A percentile compares a stretch with the other conserved stretches of the same genome.
Conservation (phyloP, 2,329 filamentous ascomycete genomes). For the Neonectria sp. region DNA sequence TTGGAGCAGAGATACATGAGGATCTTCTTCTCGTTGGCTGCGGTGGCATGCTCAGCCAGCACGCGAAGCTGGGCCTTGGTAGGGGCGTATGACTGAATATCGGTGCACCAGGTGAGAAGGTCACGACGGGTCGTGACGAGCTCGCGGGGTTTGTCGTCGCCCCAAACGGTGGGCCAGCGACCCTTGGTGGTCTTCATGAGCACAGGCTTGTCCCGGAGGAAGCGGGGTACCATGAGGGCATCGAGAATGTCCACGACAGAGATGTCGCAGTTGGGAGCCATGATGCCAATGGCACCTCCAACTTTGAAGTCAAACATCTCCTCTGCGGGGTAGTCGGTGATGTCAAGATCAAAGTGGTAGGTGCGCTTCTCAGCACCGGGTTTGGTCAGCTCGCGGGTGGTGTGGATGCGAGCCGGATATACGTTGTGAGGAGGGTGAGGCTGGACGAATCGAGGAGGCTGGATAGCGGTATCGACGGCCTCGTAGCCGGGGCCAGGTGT, state of each 20-base stretch:
- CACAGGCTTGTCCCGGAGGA: slow-evolving; percentile 87
- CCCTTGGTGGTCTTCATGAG: slow-evolving; percentile 84
- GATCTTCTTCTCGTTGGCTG: slow-evolving; percentile 89
- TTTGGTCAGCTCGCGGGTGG: slow-evolving; percentile 88
- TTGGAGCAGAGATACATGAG: slow-evolving; percentile 88
- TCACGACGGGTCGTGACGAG: slow-evolving; percentile 92
- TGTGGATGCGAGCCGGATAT: slow-evolving; percentile 89
- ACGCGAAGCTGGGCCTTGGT: slow-evolving; percentile 90
- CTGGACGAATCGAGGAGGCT: slow-evolving; percentile 91
- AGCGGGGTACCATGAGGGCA: slow-evolving; percentile 83
- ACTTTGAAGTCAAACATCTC: slow-evolving; percentile 94
- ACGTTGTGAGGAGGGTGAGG: slow-evolving; percentile 95
- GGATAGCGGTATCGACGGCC: slow-evolving; percentile 70
- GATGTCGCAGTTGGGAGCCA: slow-evolving; percentile 84
- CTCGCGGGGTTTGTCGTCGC: slow-evolving; percentile 86
- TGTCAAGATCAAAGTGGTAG: slow-evolving; percentile 96
- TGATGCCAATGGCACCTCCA: slow-evolving; percentile 93
- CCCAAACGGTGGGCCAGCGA: slow-evolving; percentile 98
- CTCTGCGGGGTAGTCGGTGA: slow-evolving; percentile 93
- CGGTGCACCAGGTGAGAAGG: slow-evolving; percentile 95
- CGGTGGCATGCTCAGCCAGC: slow-evolving; percentile 86
- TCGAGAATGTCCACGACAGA: slow-evolving; percentile 90
- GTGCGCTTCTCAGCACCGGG: slow-evolving; percentile 95
- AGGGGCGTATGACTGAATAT: slow-evolving; percentile 92
- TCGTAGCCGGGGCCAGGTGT: slow-evolving; percentile 55